A percentile compares a stretch with the other conserved stretches of the same genome.
Conservation (phyloP, 1,139 yeast genomes). For the Lodderomyces metapsilosis region DNA sequence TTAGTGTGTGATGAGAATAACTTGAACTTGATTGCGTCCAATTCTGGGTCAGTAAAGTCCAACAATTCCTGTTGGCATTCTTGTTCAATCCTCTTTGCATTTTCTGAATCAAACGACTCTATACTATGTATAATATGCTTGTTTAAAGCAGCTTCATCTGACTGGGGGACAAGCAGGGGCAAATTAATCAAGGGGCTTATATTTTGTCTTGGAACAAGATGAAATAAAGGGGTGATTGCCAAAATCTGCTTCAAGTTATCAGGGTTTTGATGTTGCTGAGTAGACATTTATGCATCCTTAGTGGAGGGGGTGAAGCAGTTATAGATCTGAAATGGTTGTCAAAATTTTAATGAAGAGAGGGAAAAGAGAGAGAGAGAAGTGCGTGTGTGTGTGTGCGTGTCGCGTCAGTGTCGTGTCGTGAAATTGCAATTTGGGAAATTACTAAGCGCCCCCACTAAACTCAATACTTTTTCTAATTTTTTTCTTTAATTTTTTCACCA, state of each 20-base stretch:
- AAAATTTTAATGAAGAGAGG: too few species aligned
- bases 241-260: conserved; percentile 23
- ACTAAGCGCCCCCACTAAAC: neutral
- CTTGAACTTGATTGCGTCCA: conserved; percentile 16
- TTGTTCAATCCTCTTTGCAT: conserved; percentile 12
- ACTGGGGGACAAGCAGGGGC: conserved; percentile 8
- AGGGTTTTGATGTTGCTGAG: conserved; percentile 13
- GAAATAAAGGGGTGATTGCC: conserved; percentile 28
- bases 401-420: neutral
- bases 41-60: conserved; percentile 17
- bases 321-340: neutral
- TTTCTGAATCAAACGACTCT: conserved; percentile 5
- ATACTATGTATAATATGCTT: neutral
- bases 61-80: conserved; percentile 19
- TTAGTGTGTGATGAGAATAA: conserved; percentile 9
- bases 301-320: too few species aligned
- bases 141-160: conserved; percentile 6
- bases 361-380: too few species aligned
- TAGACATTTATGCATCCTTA: conserved; percentile 1
- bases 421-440: neutral
- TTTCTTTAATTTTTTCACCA: neutral
- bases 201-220: conserved; percentile 30
- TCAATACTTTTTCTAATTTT: neutral
- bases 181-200: conserved; percentile 21
- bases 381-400: neutral